phyloP scores from a whole-genome alignment of 129 eudicot genomes.

The Smallanthus sonchifolius region DNA sequence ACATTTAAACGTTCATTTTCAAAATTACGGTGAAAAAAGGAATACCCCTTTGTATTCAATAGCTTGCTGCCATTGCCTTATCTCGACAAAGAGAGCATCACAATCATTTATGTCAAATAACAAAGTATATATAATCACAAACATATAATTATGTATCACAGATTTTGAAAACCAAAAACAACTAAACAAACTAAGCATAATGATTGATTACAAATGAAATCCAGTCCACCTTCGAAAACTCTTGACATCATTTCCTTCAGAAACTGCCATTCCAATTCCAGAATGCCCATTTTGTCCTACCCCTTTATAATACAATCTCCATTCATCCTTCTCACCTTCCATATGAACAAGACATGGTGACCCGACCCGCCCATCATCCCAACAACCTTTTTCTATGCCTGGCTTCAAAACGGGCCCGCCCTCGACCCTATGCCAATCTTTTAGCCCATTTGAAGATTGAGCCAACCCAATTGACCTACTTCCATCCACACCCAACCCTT shows the following conservation, averaged over 20 bases:
- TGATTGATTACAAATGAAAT: slow-evolving; percentile 41
- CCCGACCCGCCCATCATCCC: slow-evolving; percentile 80
- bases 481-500: slow-evolving; percentile 76
- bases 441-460: slow-evolving; percentile 62
- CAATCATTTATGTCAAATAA: no score
- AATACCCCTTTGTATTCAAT: no score
- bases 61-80: no score
- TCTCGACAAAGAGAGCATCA: no score
- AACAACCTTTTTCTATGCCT: slow-evolving; percentile 44
- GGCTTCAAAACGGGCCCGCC: slow-evolving; percentile 44
- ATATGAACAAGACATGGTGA: slow-evolving; percentile 80
- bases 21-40: no score
- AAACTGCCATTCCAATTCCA: slow-evolving; percentile 85
- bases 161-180: neutral
- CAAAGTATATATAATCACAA: neutral
- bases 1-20: no score
- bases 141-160: slow-evolving; percentile 11
- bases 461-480: slow-evolving; percentile 70
- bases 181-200: slow-evolving; percentile 8
- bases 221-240: slow-evolving; percentile 62
- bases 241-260: slow-evolving; percentile 48
- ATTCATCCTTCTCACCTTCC: slow-evolving; percentile 78
- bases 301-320: slow-evolving; percentile 91
- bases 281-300: slow-evolving; percentile 47
- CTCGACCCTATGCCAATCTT: slow-evolving; percentile 52